These are phyloP conservation scores for Phtheirospermum japonicum DNA, from an alignment of 257 asterid species.

Conservation along the genomic window DNA sequence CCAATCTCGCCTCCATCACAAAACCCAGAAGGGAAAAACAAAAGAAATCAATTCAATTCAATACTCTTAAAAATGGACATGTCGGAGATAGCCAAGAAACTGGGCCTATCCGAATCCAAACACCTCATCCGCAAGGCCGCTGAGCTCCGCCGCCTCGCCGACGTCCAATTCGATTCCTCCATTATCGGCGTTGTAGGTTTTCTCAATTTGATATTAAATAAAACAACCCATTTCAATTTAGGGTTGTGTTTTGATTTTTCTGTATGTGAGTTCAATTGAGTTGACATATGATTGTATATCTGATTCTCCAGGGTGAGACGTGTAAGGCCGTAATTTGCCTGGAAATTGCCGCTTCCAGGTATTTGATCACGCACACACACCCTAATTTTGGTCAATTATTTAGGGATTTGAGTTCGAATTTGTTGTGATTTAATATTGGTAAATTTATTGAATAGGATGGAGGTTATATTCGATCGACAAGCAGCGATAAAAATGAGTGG, in stretches of 20 bases:
- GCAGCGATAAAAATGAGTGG: constrained; percentile 77
- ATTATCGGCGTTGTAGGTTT: constrained; percentile 73
- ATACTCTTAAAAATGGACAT: constrained; percentile 48
- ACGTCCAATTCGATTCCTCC: constrained; percentile 83
- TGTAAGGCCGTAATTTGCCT: constrained; percentile 93
- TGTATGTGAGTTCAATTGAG: background rate
- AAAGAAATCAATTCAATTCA: background rate
- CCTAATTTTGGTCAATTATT: background rate
- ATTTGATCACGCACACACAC: background rate
- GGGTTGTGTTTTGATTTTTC: background rate
- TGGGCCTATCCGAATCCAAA: constrained; percentile 63
- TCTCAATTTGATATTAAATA: background rate
- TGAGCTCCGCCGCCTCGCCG: constrained; percentile 94
- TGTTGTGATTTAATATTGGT: background rate
- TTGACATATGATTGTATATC: constrained; percentile 15
- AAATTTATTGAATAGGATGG: constrained; percentile 53
- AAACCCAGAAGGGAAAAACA: background rate
- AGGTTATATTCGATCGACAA: constrained; percentile 69
- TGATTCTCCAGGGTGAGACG: constrained; percentile 67
- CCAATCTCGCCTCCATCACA: background rate
- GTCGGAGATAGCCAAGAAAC: constrained; percentile 59
- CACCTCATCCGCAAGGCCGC: constrained; percentile 71
- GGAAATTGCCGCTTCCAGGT: constrained; percentile 87
- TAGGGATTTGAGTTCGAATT: constrained; percentile 1
- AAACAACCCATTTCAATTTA: background rate